Evolutionary conservation across 768 basidiomycete genomes (phyloP), one percentile per base, ranked within the genome.

Genomic region (Amyloporia xantha): DNA sequence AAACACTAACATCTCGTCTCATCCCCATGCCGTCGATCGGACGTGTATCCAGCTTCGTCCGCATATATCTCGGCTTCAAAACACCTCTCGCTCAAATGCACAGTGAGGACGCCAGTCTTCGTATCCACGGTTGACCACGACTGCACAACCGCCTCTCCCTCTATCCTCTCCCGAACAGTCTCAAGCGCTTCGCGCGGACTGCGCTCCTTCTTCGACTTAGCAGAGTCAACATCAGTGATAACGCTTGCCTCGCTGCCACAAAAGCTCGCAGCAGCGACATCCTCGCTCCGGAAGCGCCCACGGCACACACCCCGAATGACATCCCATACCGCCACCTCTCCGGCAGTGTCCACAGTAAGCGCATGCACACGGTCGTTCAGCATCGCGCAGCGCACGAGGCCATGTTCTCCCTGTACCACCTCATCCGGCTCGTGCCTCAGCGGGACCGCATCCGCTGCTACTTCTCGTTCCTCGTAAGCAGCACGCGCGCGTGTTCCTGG

Each of bases 41-140:
- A 66, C 0, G 68, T 70, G 59, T 82, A 83, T 17, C 89, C 91
- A 35, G 86, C 79, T 62, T 98, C 93, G 61, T 97, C 94, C 11
- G 89, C 87, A 62, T 94, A 97, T 2, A 95, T 82, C 67, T 99
- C 96, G 5, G 90, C 88, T 48, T 98, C 94, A 62, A 97, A 98
- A 50, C 84, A 91, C 41, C 80, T 75, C 56, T 96, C 92, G 40
- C 79, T 87, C 39, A 99, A 57, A 66, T 96, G 91, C 3, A 98
- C 79, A 2, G 87, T 84, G 51, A 99, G 71, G 20, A 91, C 78
- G 5, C 95, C 95, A 6, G 85, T 83, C 65, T 89, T 86, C 4
- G 93, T 95, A 65, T 97, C 95, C 23, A 89, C 84, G 13, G 76
- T 77, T 33, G 88, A 86, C 95, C 95, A 99, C 11, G 82, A 70